Evolutionary conservation across 805 yeast genomes (phyloP), one percentile per base, ranked within the genome.

Genomic region (Metschnikowia henanensis): DNA sequence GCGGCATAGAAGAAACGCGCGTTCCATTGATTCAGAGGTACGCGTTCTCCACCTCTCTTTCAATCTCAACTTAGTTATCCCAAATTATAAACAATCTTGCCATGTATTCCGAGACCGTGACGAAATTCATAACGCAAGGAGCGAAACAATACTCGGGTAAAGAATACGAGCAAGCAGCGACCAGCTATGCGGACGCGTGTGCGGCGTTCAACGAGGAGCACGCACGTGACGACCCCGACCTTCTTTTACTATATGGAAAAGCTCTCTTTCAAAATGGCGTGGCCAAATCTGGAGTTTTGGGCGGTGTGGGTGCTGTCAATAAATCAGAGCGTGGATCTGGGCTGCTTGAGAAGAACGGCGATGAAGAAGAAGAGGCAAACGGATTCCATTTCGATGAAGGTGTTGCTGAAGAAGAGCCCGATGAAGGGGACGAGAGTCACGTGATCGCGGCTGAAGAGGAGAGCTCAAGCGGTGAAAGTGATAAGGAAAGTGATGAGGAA

Each of bases 251-350:
- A 31, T 90, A 90, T 52, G 97, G 96, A 2, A 81, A 82, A 60
- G 81, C 96, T 0, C 64, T 91, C 29, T 90, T 84, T 65, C 85
- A 83, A 50, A 77, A 79, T 30, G 97, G 91, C 0, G 85, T 87
- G 7, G 68, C 79, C 16, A 83, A 78, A 35, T 81, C 89, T 2
- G 91, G 84, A 34, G 84, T 91, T 4, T 74, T 91, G 47, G 96
- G 95, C 15, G 55, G 47, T 33, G 43, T 49, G 3, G 41, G 47
- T 1, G 32, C 28, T 18, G 39, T 16, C 9, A 33, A 42, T 10
- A 17, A 33, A 2, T 32, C 42, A 8, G 50, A 41, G 9, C 42
- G 33, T 6, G 49, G 9, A 7, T 6, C 6, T 22, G 25, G 9
- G 25, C 9, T 9, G 25, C 6, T 31, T 6, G 45, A 42, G n/a